Conservation (phyloP, 169 alveolate species). For the Neospora caninum region DNA sequence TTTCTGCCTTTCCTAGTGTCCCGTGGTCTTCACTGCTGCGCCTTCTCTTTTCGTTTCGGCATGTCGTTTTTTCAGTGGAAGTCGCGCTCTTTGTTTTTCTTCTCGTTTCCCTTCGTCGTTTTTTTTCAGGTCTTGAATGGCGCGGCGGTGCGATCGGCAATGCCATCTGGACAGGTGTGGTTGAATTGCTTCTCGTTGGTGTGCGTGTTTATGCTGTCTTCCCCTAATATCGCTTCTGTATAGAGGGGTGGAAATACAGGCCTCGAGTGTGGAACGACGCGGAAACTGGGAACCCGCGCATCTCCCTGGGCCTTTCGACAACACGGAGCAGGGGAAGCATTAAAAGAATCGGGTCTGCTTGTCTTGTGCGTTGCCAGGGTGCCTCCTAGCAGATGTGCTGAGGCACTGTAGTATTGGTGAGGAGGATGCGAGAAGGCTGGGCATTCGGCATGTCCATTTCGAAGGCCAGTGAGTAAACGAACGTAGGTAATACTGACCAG, state of each 20-base stretch:
- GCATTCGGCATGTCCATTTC: constrained; percentile 11
- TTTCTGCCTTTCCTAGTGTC: not conserved
- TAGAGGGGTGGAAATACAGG: too few relatives aligned
- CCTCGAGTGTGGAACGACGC: too few relatives aligned
- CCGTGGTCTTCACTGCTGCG: not conserved
- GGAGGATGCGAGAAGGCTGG: constrained; percentile 17
- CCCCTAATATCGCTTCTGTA: too few relatives aligned
- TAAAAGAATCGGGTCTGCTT: too few relatives aligned
- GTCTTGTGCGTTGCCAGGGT: constrained; percentile 47
- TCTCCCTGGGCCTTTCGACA: too few relatives aligned
- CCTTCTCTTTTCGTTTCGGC: not conserved
- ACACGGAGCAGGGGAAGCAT: too few relatives aligned
- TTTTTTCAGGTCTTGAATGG: constrained; percentile 47
- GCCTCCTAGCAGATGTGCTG: constrained; percentile 67
- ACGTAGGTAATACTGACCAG: too few relatives aligned
- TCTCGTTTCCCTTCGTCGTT: constrained; percentile 3
- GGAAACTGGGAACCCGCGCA: too few relatives aligned
- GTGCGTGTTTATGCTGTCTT: too few relatives aligned
- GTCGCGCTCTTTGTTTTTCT: not conserved
- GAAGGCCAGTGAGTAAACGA: constrained; percentile 35
- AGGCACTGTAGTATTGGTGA: constrained; percentile 58
- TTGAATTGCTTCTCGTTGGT: not conserved
- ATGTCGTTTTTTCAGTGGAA: not conserved
- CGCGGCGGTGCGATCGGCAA: constrained; percentile 44
- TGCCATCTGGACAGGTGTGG: constrained; percentile 46